A percentile compares a stretch with the other conserved stretches of the same genome.
These are phyloP conservation scores for Sutorius australiensis DNA, from an alignment of 768 basidiomycete species.

Conservation along the genomic window DNA sequence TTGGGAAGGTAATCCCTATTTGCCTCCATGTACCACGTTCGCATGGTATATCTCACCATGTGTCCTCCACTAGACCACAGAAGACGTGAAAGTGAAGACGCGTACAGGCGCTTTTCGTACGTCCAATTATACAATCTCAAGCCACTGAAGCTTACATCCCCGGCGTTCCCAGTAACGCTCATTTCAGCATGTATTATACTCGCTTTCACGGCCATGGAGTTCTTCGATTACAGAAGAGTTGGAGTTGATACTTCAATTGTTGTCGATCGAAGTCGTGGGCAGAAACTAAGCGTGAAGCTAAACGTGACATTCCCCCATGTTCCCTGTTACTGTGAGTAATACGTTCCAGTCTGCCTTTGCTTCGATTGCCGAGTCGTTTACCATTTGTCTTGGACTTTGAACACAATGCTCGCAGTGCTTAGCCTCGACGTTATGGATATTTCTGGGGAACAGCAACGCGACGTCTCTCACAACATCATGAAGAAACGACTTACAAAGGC, in stretches of 20 bases:
- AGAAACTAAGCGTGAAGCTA: constrained; percentile 87
- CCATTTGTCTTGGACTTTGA: not conserved
- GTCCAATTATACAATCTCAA: constrained; percentile 27
- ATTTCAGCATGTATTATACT: constrained; percentile 89
- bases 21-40: constrained; percentile 6
- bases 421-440: constrained; percentile 98
- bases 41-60: constrained; percentile 6
- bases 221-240: constrained; percentile 89
- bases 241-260: constrained; percentile 87
- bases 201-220: constrained; percentile 89
- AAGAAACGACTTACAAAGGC: constrained; percentile 71
- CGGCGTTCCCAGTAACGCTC: constrained; percentile 67
- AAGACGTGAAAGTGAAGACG: constrained; percentile 99
- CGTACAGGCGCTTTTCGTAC: constrained; percentile 86
- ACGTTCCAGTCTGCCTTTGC: not conserved
- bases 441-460: constrained; percentile 90
- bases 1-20: constrained; percentile 78
- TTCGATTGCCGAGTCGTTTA: not conserved
- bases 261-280: constrained; percentile 92
- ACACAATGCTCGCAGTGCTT: constrained; percentile 57
- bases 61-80: constrained; percentile 69
- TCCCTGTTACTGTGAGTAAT: constrained; percentile 87
- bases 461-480: constrained; percentile 82
- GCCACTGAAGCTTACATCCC: constrained; percentile 7
- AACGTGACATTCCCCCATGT: constrained; percentile 96